A percentile compares a stretch with the other conserved stretches of the same genome.
Conservation (phyloP, 129 eudicot species). For the Sambucus nigra region DNA sequence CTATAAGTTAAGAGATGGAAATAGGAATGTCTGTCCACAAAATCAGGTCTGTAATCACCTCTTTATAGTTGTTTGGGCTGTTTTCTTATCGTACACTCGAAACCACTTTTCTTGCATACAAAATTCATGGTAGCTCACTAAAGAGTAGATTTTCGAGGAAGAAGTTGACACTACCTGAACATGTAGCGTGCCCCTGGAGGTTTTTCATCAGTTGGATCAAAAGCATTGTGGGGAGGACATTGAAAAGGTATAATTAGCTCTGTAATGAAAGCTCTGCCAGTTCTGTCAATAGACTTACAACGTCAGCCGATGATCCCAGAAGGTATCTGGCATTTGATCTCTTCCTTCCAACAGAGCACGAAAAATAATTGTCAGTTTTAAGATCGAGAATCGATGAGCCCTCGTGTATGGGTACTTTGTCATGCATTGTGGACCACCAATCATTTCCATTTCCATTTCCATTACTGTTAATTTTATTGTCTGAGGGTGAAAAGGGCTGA, state of each 20-base stretch:
- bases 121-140: too few species aligned
- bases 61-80: too few species aligned
- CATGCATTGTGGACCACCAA: conserved; percentile 33
- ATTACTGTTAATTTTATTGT: conserved; percentile 19
- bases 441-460: conserved; percentile 22
- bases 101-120: too few species aligned
- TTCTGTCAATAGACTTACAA: conserved; percentile 46
- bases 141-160: too few species aligned
- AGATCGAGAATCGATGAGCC: conserved; percentile 69
- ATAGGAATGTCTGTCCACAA: too few species aligned
- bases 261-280: conserved; percentile 30
- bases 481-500: conserved; percentile 22
- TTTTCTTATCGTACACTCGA: too few species aligned
- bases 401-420: conserved; percentile 21
- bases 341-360: conserved; percentile 82
- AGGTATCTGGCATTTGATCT: conserved; percentile 70
- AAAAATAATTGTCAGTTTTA: conserved; percentile 67
- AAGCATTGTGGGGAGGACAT: background rate
- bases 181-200: too few species aligned
- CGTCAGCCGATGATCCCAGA: conserved; percentile 60
- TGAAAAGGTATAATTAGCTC: background rate
- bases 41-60: too few species aligned
- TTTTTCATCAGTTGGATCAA: background rate
- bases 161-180: too few species aligned
- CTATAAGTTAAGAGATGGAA: too few species aligned